Percentiles rank a stretch among this genome's conserved stretches.
Conservation (phyloP, 176 grass and related monocot genomes). For the Aegilops longissima region DNA sequence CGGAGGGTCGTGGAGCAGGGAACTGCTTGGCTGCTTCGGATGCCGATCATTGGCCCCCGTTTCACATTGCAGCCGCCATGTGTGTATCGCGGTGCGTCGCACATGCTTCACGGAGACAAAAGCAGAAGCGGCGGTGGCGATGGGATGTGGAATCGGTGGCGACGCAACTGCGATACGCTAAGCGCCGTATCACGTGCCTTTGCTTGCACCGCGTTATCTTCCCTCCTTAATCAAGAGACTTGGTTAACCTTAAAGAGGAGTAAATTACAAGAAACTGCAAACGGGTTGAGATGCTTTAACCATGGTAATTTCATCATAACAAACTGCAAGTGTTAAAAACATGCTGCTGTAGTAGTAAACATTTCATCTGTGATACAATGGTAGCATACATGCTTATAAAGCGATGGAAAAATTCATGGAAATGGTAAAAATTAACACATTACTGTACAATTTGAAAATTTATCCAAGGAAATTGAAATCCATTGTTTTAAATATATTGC, state of each 20-base stretch:
- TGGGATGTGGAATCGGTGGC: too few relatives aligned
- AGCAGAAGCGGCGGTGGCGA: background rate
- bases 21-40: background rate
- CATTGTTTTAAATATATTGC: background rate
- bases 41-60: background rate
- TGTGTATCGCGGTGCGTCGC: background rate
- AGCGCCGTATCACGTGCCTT: slow-evolving; percentile 4
- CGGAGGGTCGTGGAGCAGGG: background rate
- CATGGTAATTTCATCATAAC: background rate
- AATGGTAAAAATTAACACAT: background rate
- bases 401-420: too few relatives aligned
- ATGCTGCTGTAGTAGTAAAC: background rate
- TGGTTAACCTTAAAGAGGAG: background rate
- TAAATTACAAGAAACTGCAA: background rate
- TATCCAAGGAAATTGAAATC: background rate
- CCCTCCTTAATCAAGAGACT: background rate
- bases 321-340: background rate
- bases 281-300: background rate
- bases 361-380: too few relatives aligned
- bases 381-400: background rate
- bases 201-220: background rate
- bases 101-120: slow-evolving; percentile 23
- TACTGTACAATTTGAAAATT: background rate
- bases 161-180: slow-evolving; percentile 2
- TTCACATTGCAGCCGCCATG: background rate